phyloP scores from a whole-genome alignment of 192 early-diverging fungal species.

The Entomortierella chlamydospora region DNA sequence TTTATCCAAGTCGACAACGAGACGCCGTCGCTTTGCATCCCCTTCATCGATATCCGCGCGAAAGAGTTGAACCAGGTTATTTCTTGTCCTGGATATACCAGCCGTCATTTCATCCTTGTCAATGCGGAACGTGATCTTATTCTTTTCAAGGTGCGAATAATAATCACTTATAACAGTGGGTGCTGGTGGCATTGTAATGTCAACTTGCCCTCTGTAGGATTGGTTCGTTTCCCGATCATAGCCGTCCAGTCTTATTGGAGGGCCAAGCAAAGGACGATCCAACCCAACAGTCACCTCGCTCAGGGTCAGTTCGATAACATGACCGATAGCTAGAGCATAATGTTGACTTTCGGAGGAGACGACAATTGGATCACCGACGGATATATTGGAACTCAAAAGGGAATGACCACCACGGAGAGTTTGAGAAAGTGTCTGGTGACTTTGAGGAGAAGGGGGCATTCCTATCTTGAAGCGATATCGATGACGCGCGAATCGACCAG shows the following conservation, averaged over 20 bases:
- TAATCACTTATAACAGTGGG: conserved; percentile 1
- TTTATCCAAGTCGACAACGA: conserved; percentile 84
- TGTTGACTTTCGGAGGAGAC: conserved; percentile 82
- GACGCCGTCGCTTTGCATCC: conserved; percentile 64
- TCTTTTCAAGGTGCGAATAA: conserved; percentile 44
- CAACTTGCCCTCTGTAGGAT: conserved; percentile 57
- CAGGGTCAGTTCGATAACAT: conserved; percentile 66
- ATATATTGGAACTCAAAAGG: conserved; percentile 62
- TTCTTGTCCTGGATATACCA: conserved; percentile 75
- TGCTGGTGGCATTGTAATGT: background rate
- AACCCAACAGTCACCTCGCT: conserved; percentile 65
- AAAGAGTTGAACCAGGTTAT: conserved; percentile 85
- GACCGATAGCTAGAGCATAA: conserved; percentile 82
- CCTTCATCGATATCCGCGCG: conserved; percentile 55
- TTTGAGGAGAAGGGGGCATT: background rate
- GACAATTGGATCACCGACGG: conserved; percentile 82
- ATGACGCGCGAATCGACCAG: conserved; percentile 14
- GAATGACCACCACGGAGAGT: conserved; percentile 28
- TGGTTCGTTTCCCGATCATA: conserved; percentile 74
- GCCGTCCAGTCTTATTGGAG: conserved; percentile 60
- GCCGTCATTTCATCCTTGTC: conserved; percentile 86
- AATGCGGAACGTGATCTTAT: conserved; percentile 70
- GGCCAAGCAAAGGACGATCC: conserved; percentile 74
- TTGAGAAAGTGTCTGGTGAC: conserved; percentile 28
- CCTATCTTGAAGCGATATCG: conserved; percentile 29